Conservation (phyloP, 768 basidiomycete genomes). For the Boletellus ananas region DNA sequence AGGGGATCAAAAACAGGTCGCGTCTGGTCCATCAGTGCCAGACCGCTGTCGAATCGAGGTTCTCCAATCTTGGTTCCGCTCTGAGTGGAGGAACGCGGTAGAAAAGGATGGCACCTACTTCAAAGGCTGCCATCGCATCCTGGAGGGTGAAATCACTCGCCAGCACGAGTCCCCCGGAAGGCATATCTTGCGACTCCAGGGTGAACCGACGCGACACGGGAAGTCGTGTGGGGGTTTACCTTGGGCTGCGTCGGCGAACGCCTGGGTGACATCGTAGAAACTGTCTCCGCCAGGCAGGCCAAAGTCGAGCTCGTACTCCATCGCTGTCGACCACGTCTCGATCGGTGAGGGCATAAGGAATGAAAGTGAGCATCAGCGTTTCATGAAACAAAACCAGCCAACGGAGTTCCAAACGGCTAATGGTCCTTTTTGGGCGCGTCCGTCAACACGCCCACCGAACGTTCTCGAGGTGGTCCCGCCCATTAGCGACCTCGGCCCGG, state of each 20-base stretch:
- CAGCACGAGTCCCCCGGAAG: constrained; percentile 57
- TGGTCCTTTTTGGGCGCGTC: too few relatives aligned
- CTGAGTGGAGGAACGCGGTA: constrained; percentile 11
- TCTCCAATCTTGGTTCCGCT: constrained; percentile 73
- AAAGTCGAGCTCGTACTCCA: constrained; percentile 15
- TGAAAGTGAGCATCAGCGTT: not conserved
- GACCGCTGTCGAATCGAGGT: constrained; percentile 83
- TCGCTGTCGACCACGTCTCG: constrained; percentile 8
- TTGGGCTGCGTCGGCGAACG: constrained; percentile 57
- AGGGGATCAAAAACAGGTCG: constrained; percentile 59
- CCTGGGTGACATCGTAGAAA: constrained; percentile 59
- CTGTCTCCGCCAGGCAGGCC: constrained; percentile 52
- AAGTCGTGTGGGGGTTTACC: constrained; percentile 40
- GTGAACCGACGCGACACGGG: constrained; percentile 5
- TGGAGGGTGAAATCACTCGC: constrained; percentile 68
- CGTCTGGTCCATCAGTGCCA: constrained; percentile 42
- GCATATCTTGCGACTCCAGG: constrained; percentile 50
- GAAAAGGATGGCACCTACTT: constrained; percentile 45
- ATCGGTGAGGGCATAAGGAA: constrained; percentile 7
- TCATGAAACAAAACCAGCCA: constrained; percentile 7
- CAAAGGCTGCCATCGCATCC: constrained; percentile 93
- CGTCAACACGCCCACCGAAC: not conserved
- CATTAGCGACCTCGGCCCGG: constrained; percentile 20
- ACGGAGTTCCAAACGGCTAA: constrained; percentile 32
- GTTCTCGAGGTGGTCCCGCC: constrained; percentile 1